Percentiles rank a stretch among this genome's conserved stretches.
These are phyloP conservation scores for Striga asiatica DNA, from an alignment of 257 asterid species.

Conservation along the genomic window DNA sequence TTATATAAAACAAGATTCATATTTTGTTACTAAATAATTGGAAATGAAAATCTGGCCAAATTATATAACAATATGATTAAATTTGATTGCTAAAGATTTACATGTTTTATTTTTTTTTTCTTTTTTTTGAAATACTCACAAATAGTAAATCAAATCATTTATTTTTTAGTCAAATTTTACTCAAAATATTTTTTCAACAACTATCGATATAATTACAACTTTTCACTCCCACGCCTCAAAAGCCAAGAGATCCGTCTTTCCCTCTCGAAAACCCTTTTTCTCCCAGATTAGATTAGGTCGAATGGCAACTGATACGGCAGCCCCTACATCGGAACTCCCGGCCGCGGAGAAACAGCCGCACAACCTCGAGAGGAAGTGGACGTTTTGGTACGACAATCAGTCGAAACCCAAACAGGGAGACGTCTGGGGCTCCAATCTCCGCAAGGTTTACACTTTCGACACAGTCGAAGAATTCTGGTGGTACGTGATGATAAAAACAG, in stretches of 20 bases:
- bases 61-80: no score
- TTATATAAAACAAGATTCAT: no score
- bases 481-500: constrained; percentile 20
- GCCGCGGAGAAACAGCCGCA: constrained; percentile 45
- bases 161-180: no score
- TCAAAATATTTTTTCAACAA: no score
- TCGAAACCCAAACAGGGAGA: constrained; percentile 82
- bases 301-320: constrained; percentile 67
- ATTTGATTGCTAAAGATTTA: no score
- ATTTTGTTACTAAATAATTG: no score
- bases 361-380: constrained; percentile 73
- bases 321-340: constrained; percentile 25
- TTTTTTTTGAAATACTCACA: no score
- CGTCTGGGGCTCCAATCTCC: constrained; percentile 69
- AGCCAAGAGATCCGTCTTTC: constrained; percentile 4
- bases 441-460: constrained; percentile 68
- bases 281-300: constrained; percentile 19
- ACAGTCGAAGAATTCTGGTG: constrained; percentile 97
- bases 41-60: no score
- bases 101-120: no score
- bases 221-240: no score
- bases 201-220: no score
- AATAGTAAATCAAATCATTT: no score
- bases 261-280: constrained; percentile 13
- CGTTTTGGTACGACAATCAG: constrained; percentile 89